These are phyloP conservation scores for Choiromyces venosus DNA, from an alignment of 495 filamentous ascomycete genomes.

Conservation along the genomic window DNA sequence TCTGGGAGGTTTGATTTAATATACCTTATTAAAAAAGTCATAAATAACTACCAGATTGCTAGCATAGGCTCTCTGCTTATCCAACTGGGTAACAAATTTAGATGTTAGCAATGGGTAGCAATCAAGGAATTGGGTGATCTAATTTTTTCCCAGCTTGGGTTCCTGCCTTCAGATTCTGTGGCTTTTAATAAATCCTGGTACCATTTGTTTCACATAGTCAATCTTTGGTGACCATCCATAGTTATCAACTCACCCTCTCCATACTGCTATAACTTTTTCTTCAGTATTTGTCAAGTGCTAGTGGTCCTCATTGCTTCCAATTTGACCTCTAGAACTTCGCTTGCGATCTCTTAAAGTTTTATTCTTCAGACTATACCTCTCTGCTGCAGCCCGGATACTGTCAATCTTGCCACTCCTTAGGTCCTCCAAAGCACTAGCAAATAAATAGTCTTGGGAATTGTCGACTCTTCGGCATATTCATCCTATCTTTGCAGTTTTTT, in stretches of 20 bases:
- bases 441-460: too few relatives aligned
- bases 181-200: neutral
- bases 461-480: too few relatives aligned
- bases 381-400: neutral
- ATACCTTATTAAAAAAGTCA: slow-evolving; percentile 18
- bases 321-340: neutral
- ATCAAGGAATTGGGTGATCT: slow-evolving; percentile 5
- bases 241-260: neutral
- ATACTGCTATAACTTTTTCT: neutral
- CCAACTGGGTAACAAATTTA: neutral
- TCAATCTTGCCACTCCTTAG: too few relatives aligned
- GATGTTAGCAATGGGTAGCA: neutral
- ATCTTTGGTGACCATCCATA: neutral
- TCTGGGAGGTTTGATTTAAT: neutral
- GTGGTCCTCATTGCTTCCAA: neutral
- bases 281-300: neutral
- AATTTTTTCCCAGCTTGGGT: neutral
- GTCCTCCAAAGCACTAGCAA: too few relatives aligned
- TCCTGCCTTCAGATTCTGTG: neutral
- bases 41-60: slow-evolving; percentile 14
- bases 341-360: neutral
- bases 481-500: too few relatives aligned
- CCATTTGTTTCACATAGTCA: slow-evolving; percentile 4
- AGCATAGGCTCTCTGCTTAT: neutral
- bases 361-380: slow-evolving; percentile 1